These are phyloP conservation scores for Solanum sejunctum DNA, from an alignment of 257 asterid species.

Conservation along the genomic window DNA sequence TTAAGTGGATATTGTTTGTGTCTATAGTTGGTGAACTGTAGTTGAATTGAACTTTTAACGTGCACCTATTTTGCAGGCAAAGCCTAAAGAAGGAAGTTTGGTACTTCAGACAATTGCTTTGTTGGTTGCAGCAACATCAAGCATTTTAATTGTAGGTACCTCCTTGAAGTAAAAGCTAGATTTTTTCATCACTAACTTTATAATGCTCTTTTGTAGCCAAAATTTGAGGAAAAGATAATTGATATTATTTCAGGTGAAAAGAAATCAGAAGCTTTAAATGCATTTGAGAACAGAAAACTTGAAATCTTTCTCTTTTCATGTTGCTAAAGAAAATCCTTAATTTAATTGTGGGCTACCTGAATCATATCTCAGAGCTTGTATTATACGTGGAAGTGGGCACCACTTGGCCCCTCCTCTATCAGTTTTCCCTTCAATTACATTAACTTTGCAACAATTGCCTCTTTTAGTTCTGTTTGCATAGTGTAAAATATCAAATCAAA, in stretches of 20 bases:
- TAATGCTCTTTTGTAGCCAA: slow-evolving; percentile 42
- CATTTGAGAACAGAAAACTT: slow-evolving; percentile 48
- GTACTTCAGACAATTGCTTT: slow-evolving; percentile 56
- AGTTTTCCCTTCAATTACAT: background rate
- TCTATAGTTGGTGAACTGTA: background rate
- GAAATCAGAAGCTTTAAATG: slow-evolving; percentile 53
- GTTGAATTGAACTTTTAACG: background rate
- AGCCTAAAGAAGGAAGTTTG: slow-evolving; percentile 57
- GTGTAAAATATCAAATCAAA: background rate
- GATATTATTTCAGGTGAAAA: slow-evolving; percentile 72
- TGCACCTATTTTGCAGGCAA: slow-evolving; percentile 42
- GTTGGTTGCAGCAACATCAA: slow-evolving; percentile 63
- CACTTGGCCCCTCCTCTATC: background rate
- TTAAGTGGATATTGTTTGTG: slow-evolving; percentile 28
- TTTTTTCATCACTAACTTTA: background rate
- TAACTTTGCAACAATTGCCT: slow-evolving; percentile 5
- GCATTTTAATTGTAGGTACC: slow-evolving; percentile 56
- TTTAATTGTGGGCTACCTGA: background rate
- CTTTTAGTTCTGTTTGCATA: slow-evolving; percentile 58
- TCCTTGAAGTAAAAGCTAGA: background rate
- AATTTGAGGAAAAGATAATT: slow-evolving; percentile 61
- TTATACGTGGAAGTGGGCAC: background rate
- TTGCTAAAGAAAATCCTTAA: background rate
- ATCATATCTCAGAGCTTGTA: background rate
- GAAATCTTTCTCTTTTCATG: slow-evolving; percentile 20